Base-by-base conservation (phyloP, 2,329 filamentous ascomycete species). In the Fusarium buxicola region DNA sequence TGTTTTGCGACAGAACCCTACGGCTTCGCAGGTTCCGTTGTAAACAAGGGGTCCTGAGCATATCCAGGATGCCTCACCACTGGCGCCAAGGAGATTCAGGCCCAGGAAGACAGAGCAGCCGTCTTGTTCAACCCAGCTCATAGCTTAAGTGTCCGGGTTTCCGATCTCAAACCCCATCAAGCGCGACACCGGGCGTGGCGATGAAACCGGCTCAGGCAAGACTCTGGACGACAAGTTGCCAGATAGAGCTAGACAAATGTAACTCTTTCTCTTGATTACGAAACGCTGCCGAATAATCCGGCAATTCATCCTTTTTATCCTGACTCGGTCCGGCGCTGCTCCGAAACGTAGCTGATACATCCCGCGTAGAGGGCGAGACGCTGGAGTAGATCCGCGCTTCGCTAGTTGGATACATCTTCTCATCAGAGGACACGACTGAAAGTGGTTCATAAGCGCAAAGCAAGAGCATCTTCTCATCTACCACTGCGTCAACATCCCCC, bases 11-110 rank as follows among this genome's bases (percentile, higher is more conserved):
- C 45, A 48, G n/a, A n/a, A 5, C 12, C 21, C 28, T 34, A 40
- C 47, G 61, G 62, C 61, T 63, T 49, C 21, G 38, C 46, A 53
- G 32, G 61, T 57, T 64, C 61, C 61, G 61, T 57, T 40, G 47
- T 48, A 36, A 25, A 40, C 32, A 44, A 53, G 47, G 61, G 61
- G 61, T 53, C 7, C n/a, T 40, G 28, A 32, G 58, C 21, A 48
- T 16, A 39, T 38, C 25, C 24, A 30, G 18, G 21, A 28, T 32
- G 61, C 61, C 31, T 57, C 60, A 47, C 38, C 13, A 62, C 47
- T 58, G 57, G 48, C 35, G 62, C 58, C 57, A 65, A 66, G 58
- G 57, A 45, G 58, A 39, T 31, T 34, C 39, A 65, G 40, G 18
- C 38, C 25, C 61, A 53, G 61, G 52, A 65, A 65, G 16, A 16